A percentile compares a stretch with the other conserved stretches of the same genome.
These are phyloP conservation scores for Russula brevipes DNA, from an alignment of 768 basidiomycete species.

Conservation along the genomic window DNA sequence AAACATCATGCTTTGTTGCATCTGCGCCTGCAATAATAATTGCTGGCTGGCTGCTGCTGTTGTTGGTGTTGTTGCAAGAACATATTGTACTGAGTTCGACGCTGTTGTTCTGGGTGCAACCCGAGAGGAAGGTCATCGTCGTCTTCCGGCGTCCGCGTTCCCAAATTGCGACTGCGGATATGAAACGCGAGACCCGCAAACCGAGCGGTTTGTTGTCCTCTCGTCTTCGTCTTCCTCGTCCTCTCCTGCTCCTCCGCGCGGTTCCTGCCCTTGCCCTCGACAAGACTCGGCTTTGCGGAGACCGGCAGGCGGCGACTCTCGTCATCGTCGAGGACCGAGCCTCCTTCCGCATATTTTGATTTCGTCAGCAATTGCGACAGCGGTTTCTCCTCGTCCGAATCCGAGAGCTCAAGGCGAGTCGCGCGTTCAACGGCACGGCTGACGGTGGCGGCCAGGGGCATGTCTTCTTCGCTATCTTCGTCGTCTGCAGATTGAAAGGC, in stretches of 20 bases:
- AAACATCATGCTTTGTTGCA: conserved; percentile 74
- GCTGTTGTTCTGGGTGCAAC: conserved; percentile 74
- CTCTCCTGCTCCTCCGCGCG: neutral
- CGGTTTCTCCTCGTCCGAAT: conserved; percentile 71
- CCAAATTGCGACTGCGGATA: conserved; percentile 15
- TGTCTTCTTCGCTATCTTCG: conserved; percentile 72
- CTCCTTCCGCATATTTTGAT: conserved; percentile 37
- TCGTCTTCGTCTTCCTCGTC: conserved; percentile 47
- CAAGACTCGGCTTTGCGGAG: conserved; percentile 6
- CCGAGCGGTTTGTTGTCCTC: conserved; percentile 73
- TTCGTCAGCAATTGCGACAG: conserved; percentile 54
- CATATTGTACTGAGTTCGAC: conserved; percentile 53
- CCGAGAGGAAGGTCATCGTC: conserved; percentile 65
- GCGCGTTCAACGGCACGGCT: conserved; percentile 49
- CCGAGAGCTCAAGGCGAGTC: conserved; percentile 34
- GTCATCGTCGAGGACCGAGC: conserved; percentile 41
- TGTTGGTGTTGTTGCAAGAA: conserved; percentile 44
- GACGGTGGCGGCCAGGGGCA: conserved; percentile 67
- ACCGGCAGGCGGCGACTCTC: conserved; percentile 26
- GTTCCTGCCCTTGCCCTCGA: conserved; percentile 1
- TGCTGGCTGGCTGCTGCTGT: conserved; percentile 56
- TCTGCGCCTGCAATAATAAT: conserved; percentile 44
- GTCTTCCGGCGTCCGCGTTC: conserved; percentile 22
- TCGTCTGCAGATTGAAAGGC: conserved; percentile 28
- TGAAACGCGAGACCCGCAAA: conserved; percentile 52